phyloP scores from a whole-genome alignment of 805 yeast genomes.

The Yamadazyma kitorensis region DNA sequence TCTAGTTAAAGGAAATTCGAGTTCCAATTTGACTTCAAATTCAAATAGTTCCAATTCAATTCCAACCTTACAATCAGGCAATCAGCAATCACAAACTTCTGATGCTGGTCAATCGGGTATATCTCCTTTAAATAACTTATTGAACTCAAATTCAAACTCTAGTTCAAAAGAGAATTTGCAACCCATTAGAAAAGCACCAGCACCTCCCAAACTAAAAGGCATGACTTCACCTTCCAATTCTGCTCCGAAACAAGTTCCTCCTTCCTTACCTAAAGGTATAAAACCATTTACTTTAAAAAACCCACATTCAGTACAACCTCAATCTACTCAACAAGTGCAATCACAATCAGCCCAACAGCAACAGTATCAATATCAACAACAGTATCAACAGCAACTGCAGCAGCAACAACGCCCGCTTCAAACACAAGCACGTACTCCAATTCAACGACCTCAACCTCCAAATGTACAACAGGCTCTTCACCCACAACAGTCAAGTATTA shows the following conservation, averaged over 20 bases:
- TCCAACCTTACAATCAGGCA: not conserved
- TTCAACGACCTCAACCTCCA: slow-evolving; percentile 3
- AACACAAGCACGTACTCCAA: slow-evolving; percentile 5
- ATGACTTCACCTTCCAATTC: slow-evolving; percentile 10
- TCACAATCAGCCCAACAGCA: slow-evolving; percentile 6
- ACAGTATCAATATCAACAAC: slow-evolving; percentile 14
- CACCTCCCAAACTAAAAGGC: slow-evolving; percentile 9
- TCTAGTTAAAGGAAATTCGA: slow-evolving; percentile 16
- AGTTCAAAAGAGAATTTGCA: slow-evolving; percentile 26
- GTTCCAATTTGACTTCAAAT: not conserved
- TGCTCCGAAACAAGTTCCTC: slow-evolving; percentile 31
- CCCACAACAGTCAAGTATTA: not conserved
- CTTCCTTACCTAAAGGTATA: slow-evolving; percentile 21
- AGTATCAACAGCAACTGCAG: slow-evolving; percentile 10
- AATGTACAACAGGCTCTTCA: not conserved
- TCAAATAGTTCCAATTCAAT: slow-evolving; percentile 1
- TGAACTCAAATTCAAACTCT: slow-evolving; percentile 18
- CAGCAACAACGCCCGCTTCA: slow-evolving; percentile 2
- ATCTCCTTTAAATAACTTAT: slow-evolving; percentile 34
- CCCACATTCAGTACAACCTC: slow-evolving; percentile 3
- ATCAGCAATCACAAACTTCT: slow-evolving; percentile 1
- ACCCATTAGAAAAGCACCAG: slow-evolving; percentile 55
- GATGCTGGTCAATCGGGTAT: slow-evolving; percentile 15
- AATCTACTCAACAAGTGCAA: slow-evolving; percentile 1
- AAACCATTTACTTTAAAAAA: slow-evolving; percentile 10